Evolutionary conservation across 306 rosid genomes (phyloP).

Genomic region (Hippophae rhamnoides): DNA sequence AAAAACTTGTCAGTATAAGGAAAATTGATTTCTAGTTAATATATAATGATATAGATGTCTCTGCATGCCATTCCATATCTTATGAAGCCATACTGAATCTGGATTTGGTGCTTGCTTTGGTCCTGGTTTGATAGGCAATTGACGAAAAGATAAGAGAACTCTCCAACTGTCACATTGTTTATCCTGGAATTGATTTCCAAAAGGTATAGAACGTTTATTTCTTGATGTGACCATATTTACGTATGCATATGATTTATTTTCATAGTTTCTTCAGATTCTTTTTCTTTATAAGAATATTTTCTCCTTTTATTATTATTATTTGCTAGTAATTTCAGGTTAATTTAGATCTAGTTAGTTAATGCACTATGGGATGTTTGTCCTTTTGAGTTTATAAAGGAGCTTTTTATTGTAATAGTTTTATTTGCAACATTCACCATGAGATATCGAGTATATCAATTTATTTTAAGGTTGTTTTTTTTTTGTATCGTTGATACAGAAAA

Average conservation of each 20-base stretch:
- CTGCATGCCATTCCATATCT: no score
- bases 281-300: not conserved
- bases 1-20: no score
- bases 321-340: not conserved
- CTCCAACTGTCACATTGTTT: conserved; percentile 90
- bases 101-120: conserved; percentile 4
- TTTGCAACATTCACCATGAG: no score
- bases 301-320: not conserved
- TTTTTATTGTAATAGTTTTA: no score
- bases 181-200: conserved; percentile 68
- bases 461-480: no score
- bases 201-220: conserved; percentile 42
- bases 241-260: not conserved
- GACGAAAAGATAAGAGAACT: conserved; percentile 93
- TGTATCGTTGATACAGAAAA: no score
- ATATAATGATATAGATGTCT: no score
- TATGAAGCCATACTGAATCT: not conserved
- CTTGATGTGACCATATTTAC: not conserved
- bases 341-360: not conserved
- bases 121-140: conserved; percentile 52
- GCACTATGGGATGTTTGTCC: not conserved
- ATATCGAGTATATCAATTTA: no score
- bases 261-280: not conserved
- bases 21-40: no score
- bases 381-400: no score